These are phyloP conservation scores for Lipomyces orientalis DNA, from an alignment of 805 yeast species.

Conservation along the genomic window DNA sequence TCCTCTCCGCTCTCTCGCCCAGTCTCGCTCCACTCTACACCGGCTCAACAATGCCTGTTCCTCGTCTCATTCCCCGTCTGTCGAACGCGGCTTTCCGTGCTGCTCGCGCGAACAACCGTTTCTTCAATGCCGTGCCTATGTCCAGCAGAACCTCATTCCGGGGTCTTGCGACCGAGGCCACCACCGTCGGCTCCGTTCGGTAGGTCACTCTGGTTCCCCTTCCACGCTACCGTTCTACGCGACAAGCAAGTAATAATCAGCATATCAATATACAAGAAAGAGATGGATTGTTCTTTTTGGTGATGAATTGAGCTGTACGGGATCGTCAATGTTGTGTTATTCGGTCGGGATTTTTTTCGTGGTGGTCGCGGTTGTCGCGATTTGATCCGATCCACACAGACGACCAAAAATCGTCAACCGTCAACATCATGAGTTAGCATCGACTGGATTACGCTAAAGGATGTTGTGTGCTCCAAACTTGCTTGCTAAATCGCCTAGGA, in stretches of 20 bases:
- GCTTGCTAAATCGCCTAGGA: neutral
- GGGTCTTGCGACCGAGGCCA: conserved; percentile 72
- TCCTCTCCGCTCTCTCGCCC: conserved; percentile 7
- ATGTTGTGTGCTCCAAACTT: neutral
- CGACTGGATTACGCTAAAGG: neutral
- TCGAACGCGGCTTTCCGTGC: conserved; percentile 89
- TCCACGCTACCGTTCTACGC: neutral
- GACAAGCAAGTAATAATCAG: neutral
- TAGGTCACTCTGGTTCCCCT: conserved; percentile 49
- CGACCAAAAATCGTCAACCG: too few relatives aligned
- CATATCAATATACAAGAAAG: neutral
- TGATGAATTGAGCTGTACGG: neutral
- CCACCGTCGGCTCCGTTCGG: conserved; percentile 67
- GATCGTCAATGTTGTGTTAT: neutral
- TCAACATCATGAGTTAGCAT: neutral
- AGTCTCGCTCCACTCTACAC: conserved; percentile 19
- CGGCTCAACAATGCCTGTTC: conserved; percentile 56
- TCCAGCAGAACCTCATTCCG: conserved; percentile 45
- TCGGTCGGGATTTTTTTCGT: conserved; percentile 27
- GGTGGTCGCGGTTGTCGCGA: neutral
- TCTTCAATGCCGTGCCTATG: conserved; percentile 52
- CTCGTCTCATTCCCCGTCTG: conserved; percentile 49
- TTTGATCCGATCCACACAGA: neutral
- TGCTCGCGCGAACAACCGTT: conserved; percentile 77
- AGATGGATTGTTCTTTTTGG: neutral